These are phyloP conservation scores for Fusarium nisikadoi DNA, from an alignment of 2,329 filamentous ascomycete species.

Conservation along the genomic window DNA sequence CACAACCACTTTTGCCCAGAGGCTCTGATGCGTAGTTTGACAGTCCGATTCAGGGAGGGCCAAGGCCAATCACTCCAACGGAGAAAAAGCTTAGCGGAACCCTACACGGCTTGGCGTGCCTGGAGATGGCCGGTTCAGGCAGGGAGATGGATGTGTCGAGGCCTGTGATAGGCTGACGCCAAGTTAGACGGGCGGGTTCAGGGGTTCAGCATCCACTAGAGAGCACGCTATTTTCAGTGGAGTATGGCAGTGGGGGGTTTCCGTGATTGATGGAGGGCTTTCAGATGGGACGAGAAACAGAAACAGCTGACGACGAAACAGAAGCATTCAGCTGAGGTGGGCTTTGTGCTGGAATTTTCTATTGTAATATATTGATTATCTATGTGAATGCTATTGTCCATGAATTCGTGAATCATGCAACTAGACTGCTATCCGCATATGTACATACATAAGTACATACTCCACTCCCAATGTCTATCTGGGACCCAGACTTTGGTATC, in stretches of 20 bases:
- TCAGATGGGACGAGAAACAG: constrained; percentile 21
- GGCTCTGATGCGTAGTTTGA: constrained; percentile 20
- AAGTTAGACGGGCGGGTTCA: not conserved
- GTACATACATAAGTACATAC: not conserved
- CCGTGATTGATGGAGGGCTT: not conserved
- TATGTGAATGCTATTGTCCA: constrained; percentile 2
- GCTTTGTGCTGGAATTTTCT: not conserved
- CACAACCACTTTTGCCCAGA: not conserved
- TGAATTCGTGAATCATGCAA: not conserved
- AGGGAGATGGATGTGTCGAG: constrained; percentile 8
- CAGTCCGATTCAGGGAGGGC: constrained; percentile 1
- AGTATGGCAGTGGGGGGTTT: not conserved
- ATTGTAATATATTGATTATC: not conserved
- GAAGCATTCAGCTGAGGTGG: constrained; percentile 2
- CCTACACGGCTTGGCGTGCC: constrained; percentile 18
- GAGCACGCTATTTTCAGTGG: constrained; percentile 20
- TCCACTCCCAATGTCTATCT: not conserved
- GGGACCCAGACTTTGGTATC: not conserved
- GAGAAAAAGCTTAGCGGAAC: constrained; percentile 27
- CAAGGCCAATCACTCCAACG: constrained; percentile 16
- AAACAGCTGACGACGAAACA: constrained; percentile 20
- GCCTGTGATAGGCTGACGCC: not conserved
- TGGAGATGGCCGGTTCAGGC: constrained; percentile 23
- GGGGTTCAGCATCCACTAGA: constrained; percentile 14
- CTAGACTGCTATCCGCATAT: not conserved